A percentile compares a stretch with the other conserved stretches of the same genome.
phyloP scores from a whole-genome alignment of 306 rosid genomes.

The Canavalia gladiata region DNA sequence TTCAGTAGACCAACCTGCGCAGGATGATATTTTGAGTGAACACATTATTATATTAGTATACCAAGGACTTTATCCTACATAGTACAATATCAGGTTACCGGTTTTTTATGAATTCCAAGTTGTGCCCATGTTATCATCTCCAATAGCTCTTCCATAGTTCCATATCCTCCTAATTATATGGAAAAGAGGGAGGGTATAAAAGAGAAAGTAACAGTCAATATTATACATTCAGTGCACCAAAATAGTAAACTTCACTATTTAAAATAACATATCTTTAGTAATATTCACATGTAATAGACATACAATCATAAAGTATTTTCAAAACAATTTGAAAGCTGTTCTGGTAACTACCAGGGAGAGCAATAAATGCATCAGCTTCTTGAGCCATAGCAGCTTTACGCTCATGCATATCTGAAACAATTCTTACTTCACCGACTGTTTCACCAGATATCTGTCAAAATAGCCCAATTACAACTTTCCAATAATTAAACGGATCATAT shows the following conservation, averaged over 20 bases:
- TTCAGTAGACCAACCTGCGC: slow-evolving; percentile 85
- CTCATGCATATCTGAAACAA: slow-evolving; percentile 95
- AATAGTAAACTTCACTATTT: background rate
- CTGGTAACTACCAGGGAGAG: slow-evolving; percentile 82
- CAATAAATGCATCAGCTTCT: slow-evolving; percentile 94
- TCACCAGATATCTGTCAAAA: slow-evolving; percentile 86
- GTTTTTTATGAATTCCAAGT: slow-evolving; percentile 89
- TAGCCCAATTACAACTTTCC: slow-evolving; percentile 42
- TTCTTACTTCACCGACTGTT: slow-evolving; percentile 92
- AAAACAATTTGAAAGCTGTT: slow-evolving; percentile 34
- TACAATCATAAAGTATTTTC: slow-evolving; percentile 6
- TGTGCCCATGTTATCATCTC: slow-evolving; percentile 96
- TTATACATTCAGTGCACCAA: slow-evolving; percentile 3
- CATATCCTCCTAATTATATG: slow-evolving; percentile 76
- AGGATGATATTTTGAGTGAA: slow-evolving; percentile 41
- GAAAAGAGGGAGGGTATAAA: slow-evolving; percentile 17
- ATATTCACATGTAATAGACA: slow-evolving; percentile 29
- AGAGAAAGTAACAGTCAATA: background rate
- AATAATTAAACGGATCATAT: background rate
- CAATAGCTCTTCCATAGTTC: slow-evolving; percentile 91
- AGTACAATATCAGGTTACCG: slow-evolving; percentile 56
- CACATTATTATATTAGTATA: slow-evolving; percentile 1
- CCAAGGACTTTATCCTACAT: slow-evolving; percentile 17
- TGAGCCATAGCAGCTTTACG: slow-evolving; percentile 95
- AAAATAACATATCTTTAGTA: slow-evolving; percentile 12